Evolutionary conservation across 1,284 basidiomycete species (phyloP).

Genomic region (Sporisorium exsertum): DNA sequence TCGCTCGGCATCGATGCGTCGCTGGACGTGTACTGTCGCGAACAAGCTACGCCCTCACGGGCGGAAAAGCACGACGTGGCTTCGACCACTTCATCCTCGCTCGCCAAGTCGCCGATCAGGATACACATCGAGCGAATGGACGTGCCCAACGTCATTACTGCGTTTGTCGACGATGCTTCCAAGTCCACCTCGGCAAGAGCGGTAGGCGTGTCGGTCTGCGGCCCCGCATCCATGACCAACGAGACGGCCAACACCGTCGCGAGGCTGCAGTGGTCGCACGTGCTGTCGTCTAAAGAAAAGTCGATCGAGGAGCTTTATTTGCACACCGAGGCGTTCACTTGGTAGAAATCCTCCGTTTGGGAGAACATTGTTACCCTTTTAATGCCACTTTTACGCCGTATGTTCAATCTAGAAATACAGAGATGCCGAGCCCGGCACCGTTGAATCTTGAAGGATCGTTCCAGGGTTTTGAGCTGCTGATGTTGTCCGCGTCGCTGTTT

Average conservation of each 20-base stretch:
- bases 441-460: constrained; percentile 24
- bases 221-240: constrained; percentile 41
- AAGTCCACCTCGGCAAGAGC: not conserved
- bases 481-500: constrained; percentile 39
- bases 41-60: not conserved
- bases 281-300: constrained; percentile 4
- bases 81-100: not conserved
- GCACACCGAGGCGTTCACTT: constrained; percentile 47
- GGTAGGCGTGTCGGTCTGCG: constrained; percentile 44
- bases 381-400: not conserved
- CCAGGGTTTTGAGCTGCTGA: constrained; percentile 20
- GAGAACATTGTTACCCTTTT: not conserved
- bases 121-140: constrained; percentile 18
- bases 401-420: constrained; percentile 41
- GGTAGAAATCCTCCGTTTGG: constrained; percentile 10
- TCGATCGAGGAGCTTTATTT: constrained; percentile 36
- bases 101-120: constrained; percentile 9
- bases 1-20: constrained; percentile 20
- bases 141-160: constrained; percentile 7
- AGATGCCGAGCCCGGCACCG: constrained; percentile 29
- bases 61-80: not conserved
- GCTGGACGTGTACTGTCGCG: constrained; percentile 35
- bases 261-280: constrained; percentile 37
- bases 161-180: constrained; percentile 14
- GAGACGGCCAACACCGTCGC: constrained; percentile 42